phyloP scores from a whole-genome alignment of 768 basidiomycete species.

The Hygrophorus russula region DNA sequence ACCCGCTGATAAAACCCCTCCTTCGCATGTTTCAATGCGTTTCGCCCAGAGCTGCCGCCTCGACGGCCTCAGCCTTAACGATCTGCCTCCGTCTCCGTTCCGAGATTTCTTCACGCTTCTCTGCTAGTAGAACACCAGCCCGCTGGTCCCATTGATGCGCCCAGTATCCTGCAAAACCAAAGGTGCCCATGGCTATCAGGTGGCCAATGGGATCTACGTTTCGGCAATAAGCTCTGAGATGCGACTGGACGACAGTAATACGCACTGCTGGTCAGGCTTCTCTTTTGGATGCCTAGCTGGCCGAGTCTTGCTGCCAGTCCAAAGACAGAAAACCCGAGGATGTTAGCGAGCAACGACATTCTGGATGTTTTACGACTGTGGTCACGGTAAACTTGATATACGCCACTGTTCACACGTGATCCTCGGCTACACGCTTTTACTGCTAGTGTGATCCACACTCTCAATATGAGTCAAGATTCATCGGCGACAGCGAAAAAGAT shows the following conservation, averaged over 20 bases:
- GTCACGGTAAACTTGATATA: too few species aligned
- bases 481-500: conserved; percentile 30
- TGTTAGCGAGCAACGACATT: conserved; percentile 58
- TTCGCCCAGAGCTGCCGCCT: conserved; percentile 12
- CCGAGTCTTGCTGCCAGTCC: conserved; percentile 78
- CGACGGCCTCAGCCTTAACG: conserved; percentile 19
- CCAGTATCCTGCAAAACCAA: conserved; percentile 69
- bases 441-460: background rate
- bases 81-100: conserved; percentile 34
- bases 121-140: conserved; percentile 47
- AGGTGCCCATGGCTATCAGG: conserved; percentile 52
- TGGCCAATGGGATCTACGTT: conserved; percentile 62
- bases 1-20: conserved; percentile 2
- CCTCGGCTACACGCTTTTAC: background rate
- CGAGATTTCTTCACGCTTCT: conserved; percentile 50
- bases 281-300: conserved; percentile 78
- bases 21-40: conserved; percentile 2
- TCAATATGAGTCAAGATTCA: background rate
- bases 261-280: conserved; percentile 74
- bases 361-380: conserved; percentile 6
- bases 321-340: conserved; percentile 71
- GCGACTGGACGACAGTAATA: conserved; percentile 10
- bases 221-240: background rate
- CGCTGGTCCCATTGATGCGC: conserved; percentile 55
- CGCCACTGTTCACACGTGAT: background rate